phyloP scores from a whole-genome alignment of 768 basidiomycete species.

The Brasilioporus rufonigricans region DNA sequence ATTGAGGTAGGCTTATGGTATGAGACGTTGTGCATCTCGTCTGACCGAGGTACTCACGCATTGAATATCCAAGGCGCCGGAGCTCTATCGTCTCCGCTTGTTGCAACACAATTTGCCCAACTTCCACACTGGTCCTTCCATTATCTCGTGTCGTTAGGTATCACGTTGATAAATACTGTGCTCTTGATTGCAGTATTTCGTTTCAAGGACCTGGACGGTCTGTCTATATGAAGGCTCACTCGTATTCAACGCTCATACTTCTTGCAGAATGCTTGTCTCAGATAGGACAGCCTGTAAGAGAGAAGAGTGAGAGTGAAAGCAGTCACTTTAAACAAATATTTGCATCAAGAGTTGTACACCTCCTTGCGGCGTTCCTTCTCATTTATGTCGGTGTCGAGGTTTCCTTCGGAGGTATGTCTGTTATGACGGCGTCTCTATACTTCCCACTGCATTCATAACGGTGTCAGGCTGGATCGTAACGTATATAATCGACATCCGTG shows the following conservation, averaged over 20 bases:
- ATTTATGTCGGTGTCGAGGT: conserved; percentile 73
- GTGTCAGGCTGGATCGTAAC: conserved; percentile 68
- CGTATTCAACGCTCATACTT: conserved; percentile 1
- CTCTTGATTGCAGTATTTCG: conserved; percentile 59
- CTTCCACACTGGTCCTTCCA: conserved; percentile 71
- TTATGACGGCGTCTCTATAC: not conserved
- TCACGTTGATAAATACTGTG: conserved; percentile 56
- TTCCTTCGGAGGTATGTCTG: conserved; percentile 36
- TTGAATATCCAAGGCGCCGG: conserved; percentile 49
- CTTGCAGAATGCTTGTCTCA: conserved; percentile 52
- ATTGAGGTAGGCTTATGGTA: conserved; percentile 32
- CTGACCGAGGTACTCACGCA: conserved; percentile 4
- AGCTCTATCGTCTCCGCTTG: conserved; percentile 67
- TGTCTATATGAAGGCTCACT: conserved; percentile 2
- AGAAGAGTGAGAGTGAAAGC: conserved; percentile 33
- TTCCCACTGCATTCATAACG: not conserved
- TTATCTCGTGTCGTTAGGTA: conserved; percentile 65
- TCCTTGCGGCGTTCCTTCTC: conserved; percentile 60
- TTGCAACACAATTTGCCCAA: conserved; percentile 78
- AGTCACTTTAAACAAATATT: conserved; percentile 53
- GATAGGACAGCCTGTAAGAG: conserved; percentile 48
- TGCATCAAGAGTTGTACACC: conserved; percentile 50
- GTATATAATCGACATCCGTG: conserved; percentile 44
- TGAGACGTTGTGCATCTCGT: not conserved
- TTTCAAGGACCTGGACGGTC: conserved; percentile 67